Evolutionary conservation across 192 early-diverging fungal genomes (phyloP).

Genomic region (Linnemannia hyalina): DNA sequence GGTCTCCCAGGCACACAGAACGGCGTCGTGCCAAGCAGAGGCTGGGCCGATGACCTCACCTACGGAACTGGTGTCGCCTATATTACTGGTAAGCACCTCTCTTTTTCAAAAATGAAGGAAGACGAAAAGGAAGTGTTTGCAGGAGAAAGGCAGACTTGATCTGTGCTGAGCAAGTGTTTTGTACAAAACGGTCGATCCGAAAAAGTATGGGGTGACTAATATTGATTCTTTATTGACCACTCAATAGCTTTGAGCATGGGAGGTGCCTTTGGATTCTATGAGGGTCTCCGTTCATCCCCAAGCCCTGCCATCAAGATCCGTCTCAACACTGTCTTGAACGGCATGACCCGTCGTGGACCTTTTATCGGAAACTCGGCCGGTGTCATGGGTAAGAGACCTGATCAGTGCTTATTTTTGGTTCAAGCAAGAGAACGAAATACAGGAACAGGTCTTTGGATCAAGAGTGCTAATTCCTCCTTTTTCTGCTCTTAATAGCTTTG

Average conservation of each 20-base stretch:
- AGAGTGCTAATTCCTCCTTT: background rate
- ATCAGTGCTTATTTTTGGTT: background rate
- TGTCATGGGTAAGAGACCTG: conserved; percentile 64
- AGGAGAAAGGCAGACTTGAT: background rate
- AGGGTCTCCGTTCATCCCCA: conserved; percentile 72
- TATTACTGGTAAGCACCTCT: conserved; percentile 64
- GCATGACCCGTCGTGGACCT: conserved; percentile 87
- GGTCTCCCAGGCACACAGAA: conserved; percentile 51
- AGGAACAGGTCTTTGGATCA: background rate
- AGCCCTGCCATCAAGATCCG: conserved; percentile 81
- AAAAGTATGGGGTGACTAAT: conserved; percentile 1
- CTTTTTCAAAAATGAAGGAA: background rate
- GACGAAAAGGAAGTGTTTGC: background rate
- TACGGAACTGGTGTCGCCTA: conserved; percentile 88
- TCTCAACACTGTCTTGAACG: conserved; percentile 85
- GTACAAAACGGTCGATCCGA: background rate
- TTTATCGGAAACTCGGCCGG: conserved; percentile 87
- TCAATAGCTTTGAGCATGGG: conserved; percentile 68
- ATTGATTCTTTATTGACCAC: background rate
- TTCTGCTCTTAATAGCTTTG: conserved; percentile 64
- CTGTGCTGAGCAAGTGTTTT: background rate
- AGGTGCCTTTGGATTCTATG: conserved; percentile 81
- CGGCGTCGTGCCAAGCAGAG: conserved; percentile 77
- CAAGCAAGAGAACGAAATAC: background rate
- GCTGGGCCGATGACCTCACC: conserved; percentile 85